Base-by-base conservation (phyloP, 768 basidiomycete species). In the Brasilioporus rufonigricans region DNA sequence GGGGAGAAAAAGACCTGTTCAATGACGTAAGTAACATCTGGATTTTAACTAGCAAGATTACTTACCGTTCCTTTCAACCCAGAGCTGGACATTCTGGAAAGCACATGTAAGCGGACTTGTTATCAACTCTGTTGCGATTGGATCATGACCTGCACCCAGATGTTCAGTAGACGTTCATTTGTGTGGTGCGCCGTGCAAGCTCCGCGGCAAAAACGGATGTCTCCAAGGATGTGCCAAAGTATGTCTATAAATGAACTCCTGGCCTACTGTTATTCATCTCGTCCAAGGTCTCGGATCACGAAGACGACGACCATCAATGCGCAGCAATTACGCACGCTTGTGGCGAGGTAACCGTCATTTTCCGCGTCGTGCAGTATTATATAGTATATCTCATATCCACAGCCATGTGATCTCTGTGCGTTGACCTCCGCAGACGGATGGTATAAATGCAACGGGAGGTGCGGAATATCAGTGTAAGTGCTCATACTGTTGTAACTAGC, bases 21-120 rank as follows among this genome's bases (percentile, higher is more conserved):
- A 11, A 73, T 78, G 57, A 69, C 66, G 82, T 84, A 61, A 59
- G 82, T 71, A 4, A 29, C 11, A 21, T 24, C 31, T 14, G 11
- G 10, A 38, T 14, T n/a, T 32, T 41, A 40, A 11, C 32, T 5
- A 26, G 11, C 3, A 9, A 14, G 19, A 19, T 23, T 16, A 2
- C 6, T 50, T 4, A 51, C 18, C 26, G 29, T 44, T 33, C 19
- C 29, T 13, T 48, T 27, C 12, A n/a, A n/a, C n/a, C 3, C 44
- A 84, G 83, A 3, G 84, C 83, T 44, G 83, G 84, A 1, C 84
- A 85, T 62, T 61, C 75, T 33, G 81, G 79, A 18, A 70, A 70
- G 12, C 83, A 85, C 55, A 69, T 83, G 84, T 85, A 62, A 57
- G 80, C 58, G 19, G 47, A 73, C 53, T 12, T 26, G 48, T 47